phyloP scores from a whole-genome alignment of 345 rosid species.

The Corchorus capsularis region DNA sequence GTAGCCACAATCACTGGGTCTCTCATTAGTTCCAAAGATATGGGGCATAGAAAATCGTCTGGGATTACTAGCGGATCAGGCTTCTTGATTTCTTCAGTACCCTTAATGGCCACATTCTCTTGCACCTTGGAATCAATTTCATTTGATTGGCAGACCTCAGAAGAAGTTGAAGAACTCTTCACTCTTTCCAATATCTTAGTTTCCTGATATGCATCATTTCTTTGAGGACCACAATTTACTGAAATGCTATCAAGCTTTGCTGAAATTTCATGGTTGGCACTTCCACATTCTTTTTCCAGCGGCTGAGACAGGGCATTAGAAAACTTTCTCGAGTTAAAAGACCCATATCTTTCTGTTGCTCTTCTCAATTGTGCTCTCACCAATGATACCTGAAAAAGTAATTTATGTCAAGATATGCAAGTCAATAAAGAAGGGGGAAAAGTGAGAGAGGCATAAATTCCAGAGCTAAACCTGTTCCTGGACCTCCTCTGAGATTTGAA shows the following conservation, averaged over 20 bases:
- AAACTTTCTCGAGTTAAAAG: slow-evolving; percentile 46
- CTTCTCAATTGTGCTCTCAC: slow-evolving; percentile 78
- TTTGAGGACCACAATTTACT: slow-evolving; percentile 18
- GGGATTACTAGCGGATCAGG: slow-evolving; percentile 60
- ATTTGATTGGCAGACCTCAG: slow-evolving; percentile 37
- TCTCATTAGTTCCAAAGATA: slow-evolving; percentile 89
- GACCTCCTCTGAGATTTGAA: slow-evolving; percentile 84
- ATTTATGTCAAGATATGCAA: not conserved
- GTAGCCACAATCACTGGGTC: slow-evolving; percentile 96
- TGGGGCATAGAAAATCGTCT: slow-evolving; percentile 84
- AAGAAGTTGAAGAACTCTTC: slow-evolving; percentile 36
- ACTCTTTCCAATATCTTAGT: slow-evolving; percentile 32
- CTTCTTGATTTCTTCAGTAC: slow-evolving; percentile 54
- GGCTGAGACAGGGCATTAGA: slow-evolving; percentile 52
- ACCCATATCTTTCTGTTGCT: slow-evolving; percentile 74
- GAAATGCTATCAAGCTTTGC: slow-evolving; percentile 36
- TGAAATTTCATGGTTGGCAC: slow-evolving; percentile 35
- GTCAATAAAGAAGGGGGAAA: not conserved
- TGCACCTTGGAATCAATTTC: slow-evolving; percentile 41
- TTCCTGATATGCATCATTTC: slow-evolving; percentile 27
- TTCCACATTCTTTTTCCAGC: slow-evolving; percentile 37
- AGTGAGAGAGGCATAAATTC: slow-evolving; percentile 1
- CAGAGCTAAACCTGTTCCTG: slow-evolving; percentile 65
- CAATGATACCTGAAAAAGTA: slow-evolving; percentile 59
- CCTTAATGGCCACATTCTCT: slow-evolving; percentile 41